Percentiles rank a stretch among this genome's conserved stretches.
Evolutionary conservation across 352 stramenopile genomes (phyloP).

Genomic region (Phytophthora gonapodyides): DNA sequence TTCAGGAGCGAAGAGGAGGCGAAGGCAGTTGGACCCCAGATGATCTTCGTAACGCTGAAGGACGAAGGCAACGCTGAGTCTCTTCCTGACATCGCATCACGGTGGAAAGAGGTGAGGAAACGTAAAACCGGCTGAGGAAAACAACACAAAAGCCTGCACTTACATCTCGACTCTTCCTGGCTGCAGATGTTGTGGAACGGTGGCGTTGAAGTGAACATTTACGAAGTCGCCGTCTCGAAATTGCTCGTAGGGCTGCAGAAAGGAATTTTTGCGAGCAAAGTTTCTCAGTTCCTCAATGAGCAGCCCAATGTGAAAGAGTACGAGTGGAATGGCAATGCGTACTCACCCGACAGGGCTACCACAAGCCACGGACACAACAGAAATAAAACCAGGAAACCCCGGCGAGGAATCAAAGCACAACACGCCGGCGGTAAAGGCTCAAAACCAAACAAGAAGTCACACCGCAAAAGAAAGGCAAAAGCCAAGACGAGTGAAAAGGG

Average conservation of each 20-base stretch:
- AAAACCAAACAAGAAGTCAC: constrained; percentile 4
- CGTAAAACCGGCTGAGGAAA: neutral
- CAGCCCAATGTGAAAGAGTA: constrained; percentile 62
- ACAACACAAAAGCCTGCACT: neutral
- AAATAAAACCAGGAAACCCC: constrained; percentile 14
- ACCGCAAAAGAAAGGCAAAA: constrained; percentile 2
- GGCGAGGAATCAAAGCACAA: neutral
- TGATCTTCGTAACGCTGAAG: constrained; percentile 77
- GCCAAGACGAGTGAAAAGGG: constrained; percentile 1
- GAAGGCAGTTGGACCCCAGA: constrained; percentile 68
- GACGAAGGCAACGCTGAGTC: constrained; percentile 4
- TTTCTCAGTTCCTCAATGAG: constrained; percentile 53
- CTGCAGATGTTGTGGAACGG: constrained; percentile 75
- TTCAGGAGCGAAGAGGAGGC: constrained; percentile 44
- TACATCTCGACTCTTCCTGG: neutral
- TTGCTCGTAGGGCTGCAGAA: constrained; percentile 72
- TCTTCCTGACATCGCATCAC: constrained; percentile 50
- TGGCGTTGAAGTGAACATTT: constrained; percentile 69
- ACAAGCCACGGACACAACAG: constrained; percentile 16
- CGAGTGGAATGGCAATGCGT: constrained; percentile 66
- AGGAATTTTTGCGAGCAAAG: constrained; percentile 50
- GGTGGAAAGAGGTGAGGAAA: constrained; percentile 71
- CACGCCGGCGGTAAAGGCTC: constrained; percentile 3
- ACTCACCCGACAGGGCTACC: constrained; percentile 11
- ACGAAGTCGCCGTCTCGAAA: constrained; percentile 61